Base-by-base conservation (phyloP, 2,329 filamentous ascomycete genomes). In the Phialophora macrospora region DNA sequence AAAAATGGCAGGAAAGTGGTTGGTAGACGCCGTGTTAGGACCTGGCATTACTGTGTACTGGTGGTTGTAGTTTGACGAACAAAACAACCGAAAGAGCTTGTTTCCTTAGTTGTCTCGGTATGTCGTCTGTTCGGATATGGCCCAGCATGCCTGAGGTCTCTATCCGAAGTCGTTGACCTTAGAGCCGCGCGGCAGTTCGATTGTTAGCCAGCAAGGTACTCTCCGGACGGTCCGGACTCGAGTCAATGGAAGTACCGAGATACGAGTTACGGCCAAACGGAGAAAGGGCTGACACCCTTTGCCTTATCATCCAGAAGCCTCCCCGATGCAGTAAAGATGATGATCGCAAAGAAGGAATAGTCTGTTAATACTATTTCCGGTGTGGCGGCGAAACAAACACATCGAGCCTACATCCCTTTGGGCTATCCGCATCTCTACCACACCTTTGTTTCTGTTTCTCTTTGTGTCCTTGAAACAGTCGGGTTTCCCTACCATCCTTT, bases 171-270 rank as follows among this genome's bases (percentile, higher is more conserved):
- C 28, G 26, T 6, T 9, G 51, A 28, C 26, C n/a, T 34, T 28
- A 55, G 24, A 55, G 52, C 52, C 34, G 24, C n/a, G 28, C 52
- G 52, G 52, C 52, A 55, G 52, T 55, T 55, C 28, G 8, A 34
- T 24, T 28, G 20, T 55, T 55, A 12, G 8, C 20, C 24, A 30
- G 28, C 11, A 55, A 24, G 9, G 20, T 24, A 5, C 22, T 11
- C 17, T 28, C 48, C 26, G 26, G 48, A 26, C 6, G 26, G 20
- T 12, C 26, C 48, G 48, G 26, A 26, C 3, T 52, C 48, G 14
- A 28, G 22, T 22, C 20, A 52, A 11, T 26, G 5, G 5, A n/a
- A n/a, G 38, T 26, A 26, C 48, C 48, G 48, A 52, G 48, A 20
- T 52, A 26, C 48, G 48, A 22, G 14, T 24, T 28, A 14, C 20